These are phyloP conservation scores for Sarcocystis neurona DNA, from an alignment of 169 alveolate genomes.

Conservation along the genomic window DNA sequence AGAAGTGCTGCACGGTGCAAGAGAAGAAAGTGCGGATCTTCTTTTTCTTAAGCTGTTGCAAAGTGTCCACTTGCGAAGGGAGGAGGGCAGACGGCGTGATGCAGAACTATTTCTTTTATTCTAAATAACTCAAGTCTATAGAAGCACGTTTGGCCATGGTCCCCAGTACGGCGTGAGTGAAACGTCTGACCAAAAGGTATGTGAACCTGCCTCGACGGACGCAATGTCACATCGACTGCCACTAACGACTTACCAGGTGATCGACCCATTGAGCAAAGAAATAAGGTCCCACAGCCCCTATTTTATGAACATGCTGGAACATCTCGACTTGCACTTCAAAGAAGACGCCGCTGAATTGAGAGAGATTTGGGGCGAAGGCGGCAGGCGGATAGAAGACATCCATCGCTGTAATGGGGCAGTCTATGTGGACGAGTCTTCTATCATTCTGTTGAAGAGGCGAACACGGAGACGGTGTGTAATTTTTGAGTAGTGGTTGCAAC, in stretches of 20 bases:
- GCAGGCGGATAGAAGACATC: constrained; percentile 63
- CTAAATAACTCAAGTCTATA: too few species aligned
- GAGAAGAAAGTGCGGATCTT: too few species aligned
- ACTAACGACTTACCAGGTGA: constrained; percentile 60
- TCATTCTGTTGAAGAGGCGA: constrained; percentile 54
- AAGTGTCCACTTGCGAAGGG: too few species aligned
- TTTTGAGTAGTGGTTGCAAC: constrained; percentile 26
- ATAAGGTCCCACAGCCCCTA: constrained; percentile 19
- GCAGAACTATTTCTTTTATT: too few species aligned
- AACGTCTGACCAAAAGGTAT: too few species aligned
- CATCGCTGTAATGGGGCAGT: constrained; percentile 50
- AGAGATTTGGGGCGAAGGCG: constrained; percentile 41
- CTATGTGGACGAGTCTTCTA: constrained; percentile 50
- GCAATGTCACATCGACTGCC: too few species aligned
- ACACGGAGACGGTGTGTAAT: constrained; percentile 46
- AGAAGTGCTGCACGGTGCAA: too few species aligned
- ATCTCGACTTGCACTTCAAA: constrained; percentile 57
- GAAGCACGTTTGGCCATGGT: too few species aligned
- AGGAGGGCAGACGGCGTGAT: too few species aligned
- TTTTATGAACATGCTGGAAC: constrained; percentile 18
- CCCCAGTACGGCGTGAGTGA: too few species aligned
- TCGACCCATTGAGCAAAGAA: constrained; percentile 37
- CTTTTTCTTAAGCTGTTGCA: too few species aligned
- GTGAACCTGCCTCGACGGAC: too few species aligned
- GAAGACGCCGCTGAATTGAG: constrained; percentile 56